Evolutionary conservation across 805 yeast species (phyloP), one percentile per base, ranked within the genome.

Genomic region (Yarrowia sp.): DNA sequence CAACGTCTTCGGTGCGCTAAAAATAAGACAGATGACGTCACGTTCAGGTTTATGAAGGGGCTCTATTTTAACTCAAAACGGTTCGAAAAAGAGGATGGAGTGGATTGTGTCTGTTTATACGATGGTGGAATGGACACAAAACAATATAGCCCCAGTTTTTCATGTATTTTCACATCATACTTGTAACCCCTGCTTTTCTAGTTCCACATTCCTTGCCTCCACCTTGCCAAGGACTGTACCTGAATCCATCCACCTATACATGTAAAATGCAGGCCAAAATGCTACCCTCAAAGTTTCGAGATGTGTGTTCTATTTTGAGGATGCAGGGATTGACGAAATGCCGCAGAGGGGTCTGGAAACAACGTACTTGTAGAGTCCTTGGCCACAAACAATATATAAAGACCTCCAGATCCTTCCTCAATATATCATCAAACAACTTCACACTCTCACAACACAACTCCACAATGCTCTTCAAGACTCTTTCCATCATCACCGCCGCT

Each of bases 401-500:
- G 49, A 13, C 19, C 30, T 12, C 9, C 30, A 7, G 38, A 47
- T 46, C 34, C 6, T n/a, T 13, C 56, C 12, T 12, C n/a, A 14
- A 34, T 17, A n/a, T 7, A 19, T 14, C 33, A 36, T 36, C 46
- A 24, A 15, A 15, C 44, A 39, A 24, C 30, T 24, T 24, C 34
- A 20, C 19, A 39, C 61, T 15, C 9, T n/a, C 36, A 10, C 52
- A 9, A 40, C 15, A 19, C 13, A 14, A 17, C 36, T 33, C 7
- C 61, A 55, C 46, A 39, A 55, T 55, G 61, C 61, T 39, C 38
- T 24, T 55, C 61, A 55, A 55, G 38, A 17, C 60, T 15, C 60
- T 53, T 19, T 20, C 61, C 34, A 55, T 30, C 15, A 9, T 53
- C 38, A 39, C 60, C 9, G 60, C 60, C 12, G 60, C 60, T 20